Conservation (phyloP, 768 basidiomycete species). For the Rhizopogon salebrosus region DNA sequence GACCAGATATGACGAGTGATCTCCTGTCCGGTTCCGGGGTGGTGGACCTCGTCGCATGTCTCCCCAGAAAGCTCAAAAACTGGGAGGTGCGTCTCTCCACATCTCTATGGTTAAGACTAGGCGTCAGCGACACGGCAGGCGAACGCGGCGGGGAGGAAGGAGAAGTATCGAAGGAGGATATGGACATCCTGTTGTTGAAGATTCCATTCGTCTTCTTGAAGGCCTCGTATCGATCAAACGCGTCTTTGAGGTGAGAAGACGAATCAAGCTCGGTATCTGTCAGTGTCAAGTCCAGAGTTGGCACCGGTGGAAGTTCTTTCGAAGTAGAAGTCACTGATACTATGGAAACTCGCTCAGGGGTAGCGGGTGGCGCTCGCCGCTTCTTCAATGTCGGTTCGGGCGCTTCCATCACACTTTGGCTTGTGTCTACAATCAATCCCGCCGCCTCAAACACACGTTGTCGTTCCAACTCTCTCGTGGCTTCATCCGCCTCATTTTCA, state of each 20-base stretch:
- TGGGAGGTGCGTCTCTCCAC: constrained; percentile 36
- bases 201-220: constrained; percentile 52
- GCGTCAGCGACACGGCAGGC: constrained; percentile 27
- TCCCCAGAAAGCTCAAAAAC: constrained; percentile 60
- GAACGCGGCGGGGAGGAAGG: constrained; percentile 38
- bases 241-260: constrained; percentile 62
- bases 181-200: constrained; percentile 50
- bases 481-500: constrained; percentile 37
- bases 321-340: constrained; percentile 14
- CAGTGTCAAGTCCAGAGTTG: constrained; percentile 26
- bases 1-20: constrained; percentile 62
- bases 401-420: constrained; percentile 35
- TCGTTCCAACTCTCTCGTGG: constrained; percentile 68
- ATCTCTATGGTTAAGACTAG: constrained; percentile 26
- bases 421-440: constrained; percentile 69
- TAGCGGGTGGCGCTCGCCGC: constrained; percentile 23
- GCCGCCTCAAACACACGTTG: constrained; percentile 84
- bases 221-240: constrained; percentile 86
- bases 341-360: constrained; percentile 14
- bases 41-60: constrained; percentile 31
- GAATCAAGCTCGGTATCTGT: constrained; percentile 27
- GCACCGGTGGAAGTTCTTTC: constrained; percentile 55
- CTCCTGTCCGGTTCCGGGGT: constrained; percentile 47
- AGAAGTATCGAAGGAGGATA: constrained; percentile 52
- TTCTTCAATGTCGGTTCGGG: constrained; percentile 27